Base-by-base conservation (phyloP, 441 rosid species). In the Monsonia emarginata region DNA sequence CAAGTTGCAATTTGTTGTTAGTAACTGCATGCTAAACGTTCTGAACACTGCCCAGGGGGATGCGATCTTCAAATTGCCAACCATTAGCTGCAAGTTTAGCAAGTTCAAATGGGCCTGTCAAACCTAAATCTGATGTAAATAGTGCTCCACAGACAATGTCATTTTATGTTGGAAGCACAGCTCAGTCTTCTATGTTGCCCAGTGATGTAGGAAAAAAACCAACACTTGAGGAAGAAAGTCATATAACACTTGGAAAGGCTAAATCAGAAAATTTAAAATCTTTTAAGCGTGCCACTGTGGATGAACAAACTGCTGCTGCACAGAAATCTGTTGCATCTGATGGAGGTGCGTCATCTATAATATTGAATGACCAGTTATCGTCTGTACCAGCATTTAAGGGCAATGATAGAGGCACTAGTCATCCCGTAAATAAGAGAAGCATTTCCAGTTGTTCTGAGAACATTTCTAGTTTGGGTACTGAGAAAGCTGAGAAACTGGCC, bases 31-130 rank as follows among this genome's bases (percentile, higher is more conserved):
- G 59, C 74, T 80, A 60, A 74, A 74, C 44, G 10, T 34, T 14
- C 27, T 65, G 28, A 48, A 38, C 74, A 16, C 72, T 34, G 72
- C 30, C n/a, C 79, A 94, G 99, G 99, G 99, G 97, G 75, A 79
- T 76, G 69, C 87, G 84, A 64, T 71, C 81, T 76, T 72, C 85
- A 72, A 83, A 65, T 28, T 66, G 40, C 78, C 87, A 81, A 67
- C 85, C 81, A 19, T 72, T 70, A 68, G 56, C 72, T 60, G 78
- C 83, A 59, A 66, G 69, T 75, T 68, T 79, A 27, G 78, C 75
- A 54, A 76, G 73, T 65, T 75, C 82, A 31, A 82, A 83, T 80
- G 88, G 88, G 69, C 70, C 84, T 64, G 48, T 78, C 56, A 83
- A 78, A 72, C 86, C 78, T 64, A 88, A 78, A 71, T 59, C 80